Base-by-base conservation (phyloP, 225 moss, liverwort and hornwort species). In the Sphagnum contortum region DNA sequence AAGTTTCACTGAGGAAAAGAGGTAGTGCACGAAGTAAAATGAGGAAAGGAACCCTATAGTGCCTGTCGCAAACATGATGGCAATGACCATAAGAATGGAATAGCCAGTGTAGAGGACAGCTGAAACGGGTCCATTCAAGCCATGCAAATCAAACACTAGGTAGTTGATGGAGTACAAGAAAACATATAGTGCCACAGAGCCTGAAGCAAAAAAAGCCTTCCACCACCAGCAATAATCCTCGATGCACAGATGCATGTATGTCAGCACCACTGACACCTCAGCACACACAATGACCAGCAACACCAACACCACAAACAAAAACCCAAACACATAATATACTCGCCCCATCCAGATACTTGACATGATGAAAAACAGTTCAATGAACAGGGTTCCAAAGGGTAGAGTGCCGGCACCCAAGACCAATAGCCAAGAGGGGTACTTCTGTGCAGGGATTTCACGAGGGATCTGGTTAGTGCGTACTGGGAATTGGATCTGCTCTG, bases 161-260 rank as follows among this genome's bases (percentile, higher is more conserved):
- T 91, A 94, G 50, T 94, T 90, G 70, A 91, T 79, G 47, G 94
- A 83, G 70, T 94, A 90, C 44, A 94, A 73, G 73, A 94, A 91
- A 8, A 94, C 94, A 55, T 94, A 94, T 3, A 94, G 78, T 10
- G 94, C 84, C 45, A 94, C 94, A 2, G 94, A 94, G 44, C 94
- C 90, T 8, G 94, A 94, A 9, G 94, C 90, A 50, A 94, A 94
- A 84, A 94, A 94, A 45, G 90, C 84, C 74, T 94, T 94, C 94
- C 94, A 94, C 94, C 90, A 91, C 94, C 94, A 94, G 49, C 84
- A 84, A 77, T 90, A 88, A 69, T 94, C 94, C 72, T 94, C 94
- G 47, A 94, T 90, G 64, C 94, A 91, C 50, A 94, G 79, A 69
- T 94, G 90, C 94, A 94, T 94, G 75, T 94, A 90, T 2, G 94